Evolutionary conservation across 2,329 filamentous ascomycete genomes (phyloP).

Genomic region (Nemania abortiva): DNA sequence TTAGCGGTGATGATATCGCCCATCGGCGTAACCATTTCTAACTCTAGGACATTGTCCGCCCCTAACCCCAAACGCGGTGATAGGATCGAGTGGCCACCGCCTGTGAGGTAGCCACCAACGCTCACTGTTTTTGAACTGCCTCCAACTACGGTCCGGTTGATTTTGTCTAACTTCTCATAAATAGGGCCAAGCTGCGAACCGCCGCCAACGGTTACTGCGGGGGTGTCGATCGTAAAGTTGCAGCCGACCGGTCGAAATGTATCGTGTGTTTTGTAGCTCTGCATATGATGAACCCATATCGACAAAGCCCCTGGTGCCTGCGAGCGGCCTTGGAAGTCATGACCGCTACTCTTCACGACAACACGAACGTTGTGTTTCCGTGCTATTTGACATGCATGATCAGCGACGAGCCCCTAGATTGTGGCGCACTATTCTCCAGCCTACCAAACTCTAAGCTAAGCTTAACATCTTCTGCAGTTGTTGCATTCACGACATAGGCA

Average conservation of each 20-base stretch:
- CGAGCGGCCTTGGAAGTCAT: constrained; percentile 61
- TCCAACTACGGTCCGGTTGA: constrained; percentile 64
- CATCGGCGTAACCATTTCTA: constrained; percentile 66
- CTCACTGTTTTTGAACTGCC: constrained; percentile 68
- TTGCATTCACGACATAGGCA: constrained; percentile 57
- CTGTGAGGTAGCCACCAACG: constrained; percentile 70
- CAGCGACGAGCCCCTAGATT: background rate
- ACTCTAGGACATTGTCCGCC: constrained; percentile 71
- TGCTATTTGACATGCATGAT: constrained; percentile 45
- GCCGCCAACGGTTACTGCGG: constrained; percentile 65
- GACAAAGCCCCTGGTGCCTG: constrained; percentile 64
- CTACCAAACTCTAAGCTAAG: constrained; percentile 59
- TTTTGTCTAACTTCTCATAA: constrained; percentile 58
- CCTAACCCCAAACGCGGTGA: constrained; percentile 68
- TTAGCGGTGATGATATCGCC: constrained; percentile 65
- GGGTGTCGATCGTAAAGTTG: constrained; percentile 57
- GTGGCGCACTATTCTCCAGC: constrained; percentile 13
- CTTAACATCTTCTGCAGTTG: constrained; percentile 52
- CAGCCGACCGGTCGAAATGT: constrained; percentile 58
- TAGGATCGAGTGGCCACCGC: constrained; percentile 70
- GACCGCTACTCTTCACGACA: constrained; percentile 59
- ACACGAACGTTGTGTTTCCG: constrained; percentile 58
- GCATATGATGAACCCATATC: constrained; percentile 66
- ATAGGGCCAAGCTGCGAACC: constrained; percentile 65
- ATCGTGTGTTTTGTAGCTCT: constrained; percentile 54